A percentile compares a stretch with the other conserved stretches of the same genome.
These are phyloP conservation scores for Candida pseudofarinosa DNA, from an alignment of 805 yeast species.

Conservation along the genomic window DNA sequence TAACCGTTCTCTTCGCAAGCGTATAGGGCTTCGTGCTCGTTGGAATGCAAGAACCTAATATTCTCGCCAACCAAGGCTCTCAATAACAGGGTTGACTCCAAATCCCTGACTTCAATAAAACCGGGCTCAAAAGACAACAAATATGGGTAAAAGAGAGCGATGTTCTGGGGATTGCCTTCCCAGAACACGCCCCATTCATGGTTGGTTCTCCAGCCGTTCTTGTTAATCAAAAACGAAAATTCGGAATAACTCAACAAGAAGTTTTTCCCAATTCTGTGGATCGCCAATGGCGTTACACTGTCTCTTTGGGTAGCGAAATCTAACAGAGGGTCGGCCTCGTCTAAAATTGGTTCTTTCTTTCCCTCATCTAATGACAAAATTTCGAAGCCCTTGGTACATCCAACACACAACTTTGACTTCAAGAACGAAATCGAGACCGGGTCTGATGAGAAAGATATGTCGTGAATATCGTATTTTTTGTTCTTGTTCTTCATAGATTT, in stretches of 20 bases:
- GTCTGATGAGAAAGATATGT: constrained; percentile 79
- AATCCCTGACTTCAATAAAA: constrained; percentile 89
- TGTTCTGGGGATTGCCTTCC: constrained; percentile 94
- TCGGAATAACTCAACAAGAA: constrained; percentile 87
- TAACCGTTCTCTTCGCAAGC: constrained; percentile 89
- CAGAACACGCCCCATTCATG: constrained; percentile 92
- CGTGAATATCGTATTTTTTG: constrained; percentile 63
- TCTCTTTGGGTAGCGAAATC: constrained; percentile 88
- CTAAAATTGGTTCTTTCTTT: constrained; percentile 82
- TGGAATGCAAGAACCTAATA: constrained; percentile 81
- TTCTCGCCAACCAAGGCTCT: constrained; percentile 91
- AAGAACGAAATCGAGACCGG: constrained; percentile 89
- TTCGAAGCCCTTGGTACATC: constrained; percentile 95
- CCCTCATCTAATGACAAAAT: constrained; percentile 82
- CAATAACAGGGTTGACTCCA: constrained; percentile 79
- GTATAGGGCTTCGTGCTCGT: constrained; percentile 89
- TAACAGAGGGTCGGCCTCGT: constrained; percentile 97
- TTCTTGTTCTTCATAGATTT: constrained; percentile 59
- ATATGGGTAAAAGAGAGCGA: constrained; percentile 93
- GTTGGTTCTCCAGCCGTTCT: constrained; percentile 94
- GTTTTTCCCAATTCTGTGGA: constrained; percentile 84
- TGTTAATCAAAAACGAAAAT: constrained; percentile 89
- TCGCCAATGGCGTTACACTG: constrained; percentile 78
- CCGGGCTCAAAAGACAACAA: constrained; percentile 84
- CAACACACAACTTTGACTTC: constrained; percentile 85